A percentile compares a stretch with the other conserved stretches of the same genome.
These are phyloP conservation scores for Diaporthe caulivora DNA, from an alignment of 2,329 filamentous ascomycete genomes.

Conservation along the genomic window DNA sequence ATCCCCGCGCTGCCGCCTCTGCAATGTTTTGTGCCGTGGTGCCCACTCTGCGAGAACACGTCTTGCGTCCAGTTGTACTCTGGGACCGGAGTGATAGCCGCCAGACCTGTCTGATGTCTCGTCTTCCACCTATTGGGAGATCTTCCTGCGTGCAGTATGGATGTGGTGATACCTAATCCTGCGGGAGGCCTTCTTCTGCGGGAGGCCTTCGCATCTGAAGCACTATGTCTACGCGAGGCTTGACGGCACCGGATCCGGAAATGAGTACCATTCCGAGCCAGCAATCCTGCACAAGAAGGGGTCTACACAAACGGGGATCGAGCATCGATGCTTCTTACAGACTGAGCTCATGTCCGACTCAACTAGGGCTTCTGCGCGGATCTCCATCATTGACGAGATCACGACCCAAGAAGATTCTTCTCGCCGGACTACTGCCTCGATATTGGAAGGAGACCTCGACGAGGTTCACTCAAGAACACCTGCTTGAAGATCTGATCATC, in stretches of 20 bases:
- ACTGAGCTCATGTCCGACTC: too few relatives aligned
- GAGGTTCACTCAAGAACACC: too few relatives aligned
- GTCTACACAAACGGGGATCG: too few relatives aligned
- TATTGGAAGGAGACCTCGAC: too few relatives aligned
- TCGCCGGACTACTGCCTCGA: too few relatives aligned
- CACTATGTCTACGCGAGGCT: not conserved
- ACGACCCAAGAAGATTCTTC: too few relatives aligned
- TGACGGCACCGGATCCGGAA: not conserved
- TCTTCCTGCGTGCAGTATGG: not conserved
- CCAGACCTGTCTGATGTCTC: not conserved
- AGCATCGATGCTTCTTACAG: too few relatives aligned
- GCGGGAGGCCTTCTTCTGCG: conserved; percentile 10
- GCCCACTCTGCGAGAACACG: not conserved
- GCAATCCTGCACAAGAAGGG: too few relatives aligned
- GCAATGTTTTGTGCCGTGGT: not conserved
- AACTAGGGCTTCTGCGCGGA: too few relatives aligned
- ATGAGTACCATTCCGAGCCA: not conserved
- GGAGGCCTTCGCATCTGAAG: not conserved
- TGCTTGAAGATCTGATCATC: too few relatives aligned
- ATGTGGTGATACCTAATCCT: not conserved
- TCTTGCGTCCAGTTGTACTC: not conserved
- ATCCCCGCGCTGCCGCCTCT: not conserved
- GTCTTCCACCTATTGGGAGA: not conserved
- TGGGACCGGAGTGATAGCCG: not conserved
- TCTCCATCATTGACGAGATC: too few relatives aligned